Conservation (phyloP, 257 asterid species). For the Nicotiana benthamiana region DNA sequence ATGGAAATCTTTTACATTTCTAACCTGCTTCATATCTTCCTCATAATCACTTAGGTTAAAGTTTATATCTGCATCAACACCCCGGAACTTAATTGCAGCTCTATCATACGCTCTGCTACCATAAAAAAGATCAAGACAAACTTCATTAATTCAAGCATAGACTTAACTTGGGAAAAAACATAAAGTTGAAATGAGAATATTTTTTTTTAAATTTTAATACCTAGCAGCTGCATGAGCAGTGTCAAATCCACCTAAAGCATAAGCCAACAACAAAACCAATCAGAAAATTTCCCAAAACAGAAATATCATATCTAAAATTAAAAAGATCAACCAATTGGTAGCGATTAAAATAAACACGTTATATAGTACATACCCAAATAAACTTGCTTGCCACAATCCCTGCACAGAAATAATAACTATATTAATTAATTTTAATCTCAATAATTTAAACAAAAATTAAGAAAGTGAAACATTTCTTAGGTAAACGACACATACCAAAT, state of each 20-base stretch:
- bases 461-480: neutral
- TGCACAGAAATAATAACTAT: conserved; percentile 13
- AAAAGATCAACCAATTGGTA: conserved; percentile 3
- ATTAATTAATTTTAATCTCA: neutral
- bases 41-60: conserved; percentile 37
- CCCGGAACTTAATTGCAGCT: conserved; percentile 43
- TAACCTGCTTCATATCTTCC: conserved; percentile 41
- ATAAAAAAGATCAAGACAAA: neutral
- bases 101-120: conserved; percentile 32
- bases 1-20: neutral
- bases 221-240: conserved; percentile 86
- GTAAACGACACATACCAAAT: conserved; percentile 32
- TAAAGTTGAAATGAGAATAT: too few species aligned
- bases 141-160: neutral
- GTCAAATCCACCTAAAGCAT: conserved; percentile 77
- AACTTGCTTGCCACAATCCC: conserved; percentile 75
- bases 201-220: too few species aligned
- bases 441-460: neutral
- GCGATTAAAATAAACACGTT: neutral
- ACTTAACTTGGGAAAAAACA: neutral
- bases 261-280: neutral
- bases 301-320: neutral
- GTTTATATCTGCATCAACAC: conserved; percentile 43
- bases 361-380: conserved; percentile 40
- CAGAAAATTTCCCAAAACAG: conserved; percentile 4